Evolutionary conservation across 768 basidiomycete genomes (phyloP).

Genomic region (Termitomyces sp.): DNA sequence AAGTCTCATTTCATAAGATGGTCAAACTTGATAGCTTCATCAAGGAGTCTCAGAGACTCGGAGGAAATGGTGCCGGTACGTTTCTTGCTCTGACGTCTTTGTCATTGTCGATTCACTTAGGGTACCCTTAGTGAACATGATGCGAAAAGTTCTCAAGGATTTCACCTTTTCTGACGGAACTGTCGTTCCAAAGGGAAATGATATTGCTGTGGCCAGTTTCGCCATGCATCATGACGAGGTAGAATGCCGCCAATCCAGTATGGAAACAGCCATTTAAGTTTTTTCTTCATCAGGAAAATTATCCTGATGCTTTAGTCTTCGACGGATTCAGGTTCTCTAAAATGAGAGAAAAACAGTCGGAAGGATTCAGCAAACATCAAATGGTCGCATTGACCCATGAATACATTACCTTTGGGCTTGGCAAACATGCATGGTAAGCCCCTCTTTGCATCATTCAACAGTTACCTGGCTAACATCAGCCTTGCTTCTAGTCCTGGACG

Average conservation of each 20-base stretch:
- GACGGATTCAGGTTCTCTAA: slow-evolving; percentile 33
- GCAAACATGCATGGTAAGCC: slow-evolving; percentile 9
- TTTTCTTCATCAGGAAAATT: slow-evolving; percentile 6
- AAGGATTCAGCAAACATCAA: slow-evolving; percentile 13
- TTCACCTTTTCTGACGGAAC: slow-evolving; percentile 23
- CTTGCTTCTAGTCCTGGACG: slow-evolving; percentile 27
- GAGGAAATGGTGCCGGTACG: slow-evolving; percentile 23
- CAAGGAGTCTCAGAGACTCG: slow-evolving; percentile 30
- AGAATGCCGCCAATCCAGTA: background rate
- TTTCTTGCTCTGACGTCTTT: background rate
- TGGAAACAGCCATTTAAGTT: background rate
- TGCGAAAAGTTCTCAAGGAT: slow-evolving; percentile 14
- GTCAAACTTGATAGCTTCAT: slow-evolving; percentile 42
- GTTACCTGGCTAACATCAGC: no score
- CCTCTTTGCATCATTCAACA: no score
- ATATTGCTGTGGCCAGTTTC: slow-evolving; percentile 7
- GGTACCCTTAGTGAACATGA: slow-evolving; percentile 11
- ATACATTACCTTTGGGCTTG: slow-evolving; percentile 7
- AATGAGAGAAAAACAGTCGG: slow-evolving; percentile 18
- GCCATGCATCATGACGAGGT: slow-evolving; percentile 11
- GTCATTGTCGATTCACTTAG: background rate
- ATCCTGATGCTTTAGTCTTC: slow-evolving; percentile 22
- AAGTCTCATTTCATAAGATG: slow-evolving; percentile 31
- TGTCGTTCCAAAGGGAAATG: slow-evolving; percentile 20
- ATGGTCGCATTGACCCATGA: slow-evolving; percentile 7